Evolutionary conservation across 352 stramenopile species (phyloP), one percentile per base, ranked within the genome.

Genomic region (Phytophthora tentaculata): DNA sequence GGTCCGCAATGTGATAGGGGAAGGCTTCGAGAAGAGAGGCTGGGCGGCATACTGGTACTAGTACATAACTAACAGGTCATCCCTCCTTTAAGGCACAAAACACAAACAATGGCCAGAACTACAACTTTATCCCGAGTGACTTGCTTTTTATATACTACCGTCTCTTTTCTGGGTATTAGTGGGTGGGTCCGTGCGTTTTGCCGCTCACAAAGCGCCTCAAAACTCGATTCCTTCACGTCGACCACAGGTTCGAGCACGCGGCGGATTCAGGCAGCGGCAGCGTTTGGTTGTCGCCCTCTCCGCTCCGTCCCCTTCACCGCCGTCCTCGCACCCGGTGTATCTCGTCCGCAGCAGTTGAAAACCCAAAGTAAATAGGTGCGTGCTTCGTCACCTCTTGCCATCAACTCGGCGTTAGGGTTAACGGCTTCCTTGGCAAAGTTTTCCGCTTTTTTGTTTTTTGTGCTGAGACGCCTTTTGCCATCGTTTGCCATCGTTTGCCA

Each of bases 231-330:
- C 62, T 64, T 16, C 52, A 63, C 61, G 61, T 56, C 61, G 54
- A 29, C 51, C 61, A 62, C 61, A 68, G 51, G 52, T 62, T 68
- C 50, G 43, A 32, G 32, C 45, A 54, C 24, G 49, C 20, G 61
- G 57, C 58, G 52, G 61, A 61, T 51, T 68, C 53, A 73, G 58
- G 57, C 56, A 60, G 72, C 73, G 68, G 68, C 73, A 77, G 71
- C 71, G 59, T 67, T 79, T 53, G 71, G 71, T 79, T 79, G 68
- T 80, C 72, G 68, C 56, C 59, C 68, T 49, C 60, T 62, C 57
- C 59, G 19, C 14, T 24, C 29, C 16, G 13, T 22, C 16, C 35
- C 14, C 24, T 29, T 23, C 58, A n/a, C 13, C n/a, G 48, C 16
- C 48, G 17, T 29, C 43, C n/a, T 14, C 35, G 52, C 28, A 44